These are phyloP conservation scores for Penicillium sp. DNA, from an alignment of 2,329 filamentous ascomycete genomes.

Conservation along the genomic window DNA sequence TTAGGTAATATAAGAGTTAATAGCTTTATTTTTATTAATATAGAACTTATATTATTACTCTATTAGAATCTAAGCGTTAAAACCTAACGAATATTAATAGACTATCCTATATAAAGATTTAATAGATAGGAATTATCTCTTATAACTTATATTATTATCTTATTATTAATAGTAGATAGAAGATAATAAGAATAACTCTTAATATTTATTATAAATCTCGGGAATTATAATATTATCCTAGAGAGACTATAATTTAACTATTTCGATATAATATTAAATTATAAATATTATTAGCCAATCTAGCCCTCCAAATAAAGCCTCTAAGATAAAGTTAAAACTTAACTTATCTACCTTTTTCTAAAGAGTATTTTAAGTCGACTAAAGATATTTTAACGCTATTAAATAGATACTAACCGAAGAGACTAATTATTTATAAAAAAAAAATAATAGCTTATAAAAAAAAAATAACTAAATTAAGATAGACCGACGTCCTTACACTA, in stretches of 20 bases:
- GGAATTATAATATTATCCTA: not conserved
- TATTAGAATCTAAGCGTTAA: not conserved
- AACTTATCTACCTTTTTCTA: not conserved
- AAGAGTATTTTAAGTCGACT: too few species aligned
- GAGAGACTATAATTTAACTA: not conserved
- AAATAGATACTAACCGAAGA: too few species aligned
- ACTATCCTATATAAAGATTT: not conserved
- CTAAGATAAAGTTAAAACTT: not conserved
- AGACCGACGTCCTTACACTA: not conserved
- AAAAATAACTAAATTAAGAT: not conserved
- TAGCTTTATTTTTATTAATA: conserved; percentile 1
- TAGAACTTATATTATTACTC: not conserved
- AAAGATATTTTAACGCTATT: too few species aligned
- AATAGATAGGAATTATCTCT: not conserved
- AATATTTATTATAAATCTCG: not conserved
- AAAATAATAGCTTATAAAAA: not conserved
- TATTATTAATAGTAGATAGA: not conserved
- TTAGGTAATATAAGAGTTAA: conserved; percentile 6
- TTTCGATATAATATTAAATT: not conserved
- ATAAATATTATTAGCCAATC: not conserved
- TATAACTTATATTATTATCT: not conserved
- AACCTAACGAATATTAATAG: not conserved
- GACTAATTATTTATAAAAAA: too few species aligned
- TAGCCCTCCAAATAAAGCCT: not conserved
- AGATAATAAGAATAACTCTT: not conserved